These are phyloP conservation scores for Saccharum spontaneum DNA, from an alignment of 176 grass and related monocot genomes.

Conservation along the genomic window DNA sequence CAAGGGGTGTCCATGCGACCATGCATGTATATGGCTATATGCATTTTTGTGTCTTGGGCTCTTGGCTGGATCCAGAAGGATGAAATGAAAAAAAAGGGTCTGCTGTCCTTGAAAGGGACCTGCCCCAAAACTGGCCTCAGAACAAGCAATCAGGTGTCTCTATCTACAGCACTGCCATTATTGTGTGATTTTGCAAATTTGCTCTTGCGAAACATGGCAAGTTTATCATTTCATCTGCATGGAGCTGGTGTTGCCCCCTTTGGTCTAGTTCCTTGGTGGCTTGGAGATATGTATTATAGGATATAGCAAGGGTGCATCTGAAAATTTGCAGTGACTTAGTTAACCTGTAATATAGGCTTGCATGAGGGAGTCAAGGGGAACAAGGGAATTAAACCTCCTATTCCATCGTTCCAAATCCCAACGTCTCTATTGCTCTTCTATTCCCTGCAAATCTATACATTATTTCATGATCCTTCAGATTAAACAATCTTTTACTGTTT, in stretches of 20 bases:
- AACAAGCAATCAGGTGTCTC: constrained; percentile 71
- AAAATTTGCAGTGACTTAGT: background rate
- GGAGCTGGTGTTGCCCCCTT: background rate
- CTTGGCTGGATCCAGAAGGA: constrained; percentile 55
- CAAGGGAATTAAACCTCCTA: constrained; percentile 63
- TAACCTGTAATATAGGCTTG: constrained; percentile 25
- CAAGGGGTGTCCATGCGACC: no score
- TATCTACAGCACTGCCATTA: constrained; percentile 44
- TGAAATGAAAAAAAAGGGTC: constrained; percentile 54
- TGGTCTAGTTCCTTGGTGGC: background rate
- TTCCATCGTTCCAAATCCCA: constrained; percentile 63
- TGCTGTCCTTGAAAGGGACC: constrained; percentile 69
- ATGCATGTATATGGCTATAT: constrained; percentile 12
- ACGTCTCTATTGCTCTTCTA: constrained; percentile 68
- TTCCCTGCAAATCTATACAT: constrained; percentile 47
- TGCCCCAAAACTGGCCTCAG: constrained; percentile 72
- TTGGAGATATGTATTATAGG: background rate
- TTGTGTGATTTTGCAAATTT: constrained; percentile 34
- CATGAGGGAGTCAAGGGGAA: constrained; percentile 53
- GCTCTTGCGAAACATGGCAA: background rate
- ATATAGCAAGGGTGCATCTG: background rate
- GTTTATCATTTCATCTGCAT: background rate
- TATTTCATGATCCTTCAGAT: constrained; percentile 26
- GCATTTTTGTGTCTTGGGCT: background rate
- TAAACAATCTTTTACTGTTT: constrained; percentile 25